Evolutionary conservation across 192 early-diverging fungal species (phyloP).

Genomic region (Chytriomyces hyalinus): DNA sequence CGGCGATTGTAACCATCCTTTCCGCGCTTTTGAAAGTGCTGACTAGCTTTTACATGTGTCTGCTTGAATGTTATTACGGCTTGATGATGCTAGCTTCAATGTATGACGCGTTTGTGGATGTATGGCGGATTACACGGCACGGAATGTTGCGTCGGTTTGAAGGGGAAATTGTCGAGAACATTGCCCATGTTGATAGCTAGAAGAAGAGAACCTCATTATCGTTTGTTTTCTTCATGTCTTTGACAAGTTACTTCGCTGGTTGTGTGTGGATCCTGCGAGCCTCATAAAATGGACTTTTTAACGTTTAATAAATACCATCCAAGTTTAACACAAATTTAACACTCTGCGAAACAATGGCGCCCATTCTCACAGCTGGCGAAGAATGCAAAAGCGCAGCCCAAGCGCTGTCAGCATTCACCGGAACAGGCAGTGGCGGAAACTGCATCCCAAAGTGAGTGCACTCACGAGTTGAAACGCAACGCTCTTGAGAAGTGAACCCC

Average conservation of each 20-base stretch:
- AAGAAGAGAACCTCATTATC: too few relatives aligned
- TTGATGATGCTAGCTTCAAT: constrained; percentile 7
- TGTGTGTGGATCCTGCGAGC: too few relatives aligned
- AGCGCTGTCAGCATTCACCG: constrained; percentile 53
- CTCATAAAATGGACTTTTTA: too few relatives aligned
- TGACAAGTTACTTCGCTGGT: too few relatives aligned
- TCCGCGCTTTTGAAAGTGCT: background rate
- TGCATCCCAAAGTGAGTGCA: constrained; percentile 37
- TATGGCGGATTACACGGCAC: background rate
- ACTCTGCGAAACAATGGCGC: constrained; percentile 8
- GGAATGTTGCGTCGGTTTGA: too few relatives aligned
- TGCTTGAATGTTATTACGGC: constrained; percentile 9
- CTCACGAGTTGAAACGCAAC: background rate
- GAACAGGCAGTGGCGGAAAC: constrained; percentile 31
- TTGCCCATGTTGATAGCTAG: too few relatives aligned
- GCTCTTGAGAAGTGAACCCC: background rate
- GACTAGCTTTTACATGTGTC: background rate
- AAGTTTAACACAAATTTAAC: background rate
- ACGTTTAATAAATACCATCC: too few relatives aligned
- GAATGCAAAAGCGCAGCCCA: constrained; percentile 57
- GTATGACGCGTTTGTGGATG: constrained; percentile 4
- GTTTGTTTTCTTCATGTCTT: too few relatives aligned
- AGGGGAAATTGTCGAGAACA: too few relatives aligned
- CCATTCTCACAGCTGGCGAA: constrained; percentile 42
- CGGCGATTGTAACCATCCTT: background rate